phyloP scores from a whole-genome alignment of 192 early-diverging fungal species.

The Podila epicladia region DNA sequence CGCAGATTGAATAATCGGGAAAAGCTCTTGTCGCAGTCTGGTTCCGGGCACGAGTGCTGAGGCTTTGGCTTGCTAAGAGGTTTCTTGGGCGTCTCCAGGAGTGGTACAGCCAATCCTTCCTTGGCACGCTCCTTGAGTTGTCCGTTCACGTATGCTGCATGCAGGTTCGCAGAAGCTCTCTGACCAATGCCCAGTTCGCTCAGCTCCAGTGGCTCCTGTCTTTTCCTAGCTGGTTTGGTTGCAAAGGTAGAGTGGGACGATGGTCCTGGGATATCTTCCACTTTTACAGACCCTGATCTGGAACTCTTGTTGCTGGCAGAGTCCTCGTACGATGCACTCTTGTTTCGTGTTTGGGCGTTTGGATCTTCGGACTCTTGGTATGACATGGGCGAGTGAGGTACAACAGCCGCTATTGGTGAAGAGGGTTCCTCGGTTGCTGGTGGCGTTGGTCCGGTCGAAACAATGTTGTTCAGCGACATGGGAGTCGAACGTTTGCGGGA shows the following conservation, averaged over 20 bases:
- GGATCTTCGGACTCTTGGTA: conserved; percentile 24
- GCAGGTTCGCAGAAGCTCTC: conserved; percentile 42
- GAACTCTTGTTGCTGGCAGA: conserved; percentile 24
- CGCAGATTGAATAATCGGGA: conserved; percentile 87
- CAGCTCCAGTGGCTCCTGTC: conserved; percentile 42
- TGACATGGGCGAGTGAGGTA: conserved; percentile 35
- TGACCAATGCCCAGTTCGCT: conserved; percentile 51
- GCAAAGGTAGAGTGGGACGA: background rate
- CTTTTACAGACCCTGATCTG: conserved; percentile 21
- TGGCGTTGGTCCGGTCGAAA: conserved; percentile 4
- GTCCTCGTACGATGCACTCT: conserved; percentile 28
- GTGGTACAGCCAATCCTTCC: conserved; percentile 10
- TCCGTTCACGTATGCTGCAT: conserved; percentile 45
- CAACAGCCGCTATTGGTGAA: conserved; percentile 27
- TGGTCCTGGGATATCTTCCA: conserved; percentile 13
- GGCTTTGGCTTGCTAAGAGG: conserved; percentile 30
- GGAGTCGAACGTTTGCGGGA: conserved; percentile 27
- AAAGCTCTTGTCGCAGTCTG: conserved; percentile 83
- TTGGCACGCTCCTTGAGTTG: conserved; percentile 36
- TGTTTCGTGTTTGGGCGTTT: conserved; percentile 13
- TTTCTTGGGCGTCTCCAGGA: conserved; percentile 15
- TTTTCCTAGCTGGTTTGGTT: conserved; percentile 14
- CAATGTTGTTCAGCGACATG: conserved; percentile 35
- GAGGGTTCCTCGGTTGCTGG: conserved; percentile 1
- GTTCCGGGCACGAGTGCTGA: conserved; percentile 64